Evolutionary conservation across 805 yeast genomes (phyloP), one percentile per base, ranked within the genome.

Genomic region (Yarrowia porcina): DNA sequence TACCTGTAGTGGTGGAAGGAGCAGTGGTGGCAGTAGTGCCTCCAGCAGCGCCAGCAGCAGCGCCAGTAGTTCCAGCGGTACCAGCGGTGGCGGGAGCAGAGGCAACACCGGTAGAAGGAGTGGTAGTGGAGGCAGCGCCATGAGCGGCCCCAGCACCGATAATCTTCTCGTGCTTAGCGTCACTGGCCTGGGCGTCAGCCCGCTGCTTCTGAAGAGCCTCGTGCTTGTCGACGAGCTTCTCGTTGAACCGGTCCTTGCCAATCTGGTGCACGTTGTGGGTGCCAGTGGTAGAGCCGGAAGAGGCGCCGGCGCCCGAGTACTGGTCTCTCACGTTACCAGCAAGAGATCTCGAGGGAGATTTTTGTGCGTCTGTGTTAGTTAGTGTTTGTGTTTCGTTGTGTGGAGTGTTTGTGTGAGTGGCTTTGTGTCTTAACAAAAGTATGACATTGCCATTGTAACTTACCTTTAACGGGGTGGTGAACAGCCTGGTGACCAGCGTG

Each of bases 181-280:
- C 50, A 5, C 11, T n/a, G 20, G 50, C 21, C 10, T 17, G 33
- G 3, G 17, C 50, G 23, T 44, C 35, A 23, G 50, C 50, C 5
- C 50, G 32, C 50, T 44, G 50, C 20, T 44, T 44, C 23, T 47
- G 54, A 25, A 20, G 36, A 11, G 56, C 56, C 25, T 20, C 56
- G 28, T 52, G 44, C 25, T 8, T 35, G 25, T 52, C 59, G n/a
- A 27, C 59, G 18, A 52, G 30, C 25, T 36, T 35, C 2, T 52
- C 59, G 25, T 25, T 12, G 44, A 52, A 52, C 8, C 59, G 44
- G 17, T 52, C 59, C 59, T 52, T 52, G 42, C 59, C 59, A 17
- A 52, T 52, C 44, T 52, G 59, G 30, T 35, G 44, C 18, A 52
- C 59, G 13, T 52, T 36, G 23, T 33, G 57, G 11, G 30, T 8